These are phyloP conservation scores for Moniliophthora roreri DNA, from an alignment of 1,284 basidiomycete genomes.

Conservation along the genomic window DNA sequence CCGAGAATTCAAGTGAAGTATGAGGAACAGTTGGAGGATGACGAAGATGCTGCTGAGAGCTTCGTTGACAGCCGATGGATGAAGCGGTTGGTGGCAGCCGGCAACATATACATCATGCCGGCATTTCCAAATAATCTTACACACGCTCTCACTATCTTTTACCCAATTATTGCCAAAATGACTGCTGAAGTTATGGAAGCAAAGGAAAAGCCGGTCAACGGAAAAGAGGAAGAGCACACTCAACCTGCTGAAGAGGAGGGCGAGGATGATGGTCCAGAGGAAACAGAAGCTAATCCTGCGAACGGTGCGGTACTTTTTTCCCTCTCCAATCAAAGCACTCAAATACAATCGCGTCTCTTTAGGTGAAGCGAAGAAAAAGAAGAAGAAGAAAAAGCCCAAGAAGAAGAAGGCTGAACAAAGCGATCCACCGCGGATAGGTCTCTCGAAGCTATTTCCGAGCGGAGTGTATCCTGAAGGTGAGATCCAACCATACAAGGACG, in stretches of 20 bases:
- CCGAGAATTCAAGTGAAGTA: too few relatives aligned
- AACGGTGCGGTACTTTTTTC: not conserved
- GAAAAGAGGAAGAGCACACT: slow-evolving; percentile 12
- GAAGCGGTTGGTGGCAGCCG: too few relatives aligned
- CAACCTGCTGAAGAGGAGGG: slow-evolving; percentile 76
- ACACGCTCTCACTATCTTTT: too few relatives aligned
- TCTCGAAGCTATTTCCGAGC: slow-evolving; percentile 88
- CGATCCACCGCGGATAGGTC: slow-evolving; percentile 91
- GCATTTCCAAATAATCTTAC: too few relatives aligned
- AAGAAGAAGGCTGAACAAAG: slow-evolving; percentile 83
- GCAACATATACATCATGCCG: too few relatives aligned
- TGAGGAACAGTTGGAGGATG: too few relatives aligned
- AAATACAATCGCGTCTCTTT: not conserved
- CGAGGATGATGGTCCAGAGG: slow-evolving; percentile 62
- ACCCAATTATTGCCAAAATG: not conserved
- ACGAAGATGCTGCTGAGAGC: too few relatives aligned
- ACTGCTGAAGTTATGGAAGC: slow-evolving; percentile 10
- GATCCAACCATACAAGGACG: slow-evolving; percentile 88
- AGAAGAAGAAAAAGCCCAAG: slow-evolving; percentile 93
- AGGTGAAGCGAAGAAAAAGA: slow-evolving; percentile 75
- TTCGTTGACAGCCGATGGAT: too few relatives aligned
- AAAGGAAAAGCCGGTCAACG: slow-evolving; percentile 1
- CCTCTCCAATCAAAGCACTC: not conserved
- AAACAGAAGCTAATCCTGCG: slow-evolving; percentile 42
- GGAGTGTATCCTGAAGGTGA: slow-evolving; percentile 92